Percentiles rank a stretch among this genome's conserved stretches.
These are phyloP conservation scores for Penicillium sp. DNA, from an alignment of 2,329 filamentous ascomycete genomes.

Conservation along the genomic window DNA sequence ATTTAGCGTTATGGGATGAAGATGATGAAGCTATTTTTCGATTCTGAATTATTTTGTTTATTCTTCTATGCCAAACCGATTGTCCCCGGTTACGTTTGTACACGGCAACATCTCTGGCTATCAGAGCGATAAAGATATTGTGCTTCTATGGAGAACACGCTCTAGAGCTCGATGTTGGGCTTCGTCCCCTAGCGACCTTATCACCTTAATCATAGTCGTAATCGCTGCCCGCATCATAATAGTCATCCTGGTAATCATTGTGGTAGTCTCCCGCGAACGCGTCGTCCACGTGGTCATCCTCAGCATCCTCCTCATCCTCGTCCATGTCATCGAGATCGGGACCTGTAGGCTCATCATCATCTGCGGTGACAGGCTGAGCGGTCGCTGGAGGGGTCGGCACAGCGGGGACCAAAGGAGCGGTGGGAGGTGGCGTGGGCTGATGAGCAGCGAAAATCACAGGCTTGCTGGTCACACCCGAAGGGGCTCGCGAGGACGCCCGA, in stretches of 20 bases:
- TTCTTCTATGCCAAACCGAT: neutral
- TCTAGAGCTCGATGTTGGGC: neutral
- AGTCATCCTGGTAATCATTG: constrained; percentile 25
- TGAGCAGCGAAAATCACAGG: constrained; percentile 10
- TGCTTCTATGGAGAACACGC: neutral
- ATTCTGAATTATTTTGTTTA: neutral
- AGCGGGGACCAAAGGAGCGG: constrained; percentile 6
- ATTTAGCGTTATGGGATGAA: neutral
- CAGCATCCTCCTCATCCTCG: constrained; percentile 39
- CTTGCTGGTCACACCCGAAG: constrained; percentile 18
- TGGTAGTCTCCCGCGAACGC: constrained; percentile 47
- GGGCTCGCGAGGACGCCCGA: constrained; percentile 26
- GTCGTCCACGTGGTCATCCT: constrained; percentile 38
- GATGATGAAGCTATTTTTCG: neutral
- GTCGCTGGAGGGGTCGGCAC: neutral
- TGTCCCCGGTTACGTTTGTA: constrained; percentile 3
- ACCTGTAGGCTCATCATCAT: constrained; percentile 12
- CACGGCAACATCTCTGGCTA: constrained; percentile 7
- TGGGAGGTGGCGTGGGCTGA: constrained; percentile 25
- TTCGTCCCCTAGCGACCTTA: neutral
- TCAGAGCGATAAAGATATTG: neutral
- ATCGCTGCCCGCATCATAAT: constrained; percentile 43
- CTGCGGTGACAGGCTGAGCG: constrained; percentile 33
- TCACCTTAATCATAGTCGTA: constrained; percentile 42
- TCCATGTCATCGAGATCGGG: constrained; percentile 39